phyloP scores from a whole-genome alignment of 192 early-diverging fungal species.

The Gaertneriomyces semiglobifer region DNA sequence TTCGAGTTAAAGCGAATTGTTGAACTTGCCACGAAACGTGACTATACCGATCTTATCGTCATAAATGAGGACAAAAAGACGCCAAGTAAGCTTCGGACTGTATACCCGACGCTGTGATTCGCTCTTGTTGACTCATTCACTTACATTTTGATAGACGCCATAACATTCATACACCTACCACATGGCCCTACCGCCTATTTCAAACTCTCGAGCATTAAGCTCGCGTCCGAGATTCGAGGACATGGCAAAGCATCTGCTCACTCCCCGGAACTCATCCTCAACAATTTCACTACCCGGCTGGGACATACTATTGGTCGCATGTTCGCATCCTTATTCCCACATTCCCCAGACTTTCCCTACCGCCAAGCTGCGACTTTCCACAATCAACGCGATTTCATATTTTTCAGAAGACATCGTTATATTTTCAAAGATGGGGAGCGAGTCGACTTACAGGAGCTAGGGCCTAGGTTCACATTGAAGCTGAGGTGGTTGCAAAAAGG shows the following conservation, averaged over 20 bases:
- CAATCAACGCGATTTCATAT: slow-evolving; percentile 99
- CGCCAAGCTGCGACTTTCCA: slow-evolving; percentile 94
- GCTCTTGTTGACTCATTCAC: background rate
- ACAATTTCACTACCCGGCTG: slow-evolving; percentile 93
- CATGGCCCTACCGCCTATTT: slow-evolving; percentile 97
- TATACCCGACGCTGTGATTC: background rate
- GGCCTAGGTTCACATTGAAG: slow-evolving; percentile 92
- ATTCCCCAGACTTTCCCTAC: slow-evolving; percentile 92
- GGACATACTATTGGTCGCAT: slow-evolving; percentile 95
- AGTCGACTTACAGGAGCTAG: slow-evolving; percentile 86
- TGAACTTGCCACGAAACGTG: slow-evolving; percentile 79
- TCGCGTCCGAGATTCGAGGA: slow-evolving; percentile 72
- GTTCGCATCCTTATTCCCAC: slow-evolving; percentile 96
- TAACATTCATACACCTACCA: slow-evolving; percentile 93
- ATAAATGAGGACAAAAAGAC: slow-evolving; percentile 90
- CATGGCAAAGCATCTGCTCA: slow-evolving; percentile 77
- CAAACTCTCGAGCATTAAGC: slow-evolving; percentile 78
- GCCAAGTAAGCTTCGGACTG: slow-evolving; percentile 61
- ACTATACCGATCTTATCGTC: slow-evolving; percentile 92
- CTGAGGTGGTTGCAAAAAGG: slow-evolving; percentile 94
- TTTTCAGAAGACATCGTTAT: slow-evolving; percentile 91
- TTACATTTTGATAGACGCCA: slow-evolving; percentile 52
- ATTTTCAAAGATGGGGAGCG: slow-evolving; percentile 76
- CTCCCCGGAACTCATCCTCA: slow-evolving; percentile 94
- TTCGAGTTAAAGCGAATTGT: slow-evolving; percentile 89